phyloP scores from a whole-genome alignment of 331 rosid species.

The Cydonia oblonga region DNA sequence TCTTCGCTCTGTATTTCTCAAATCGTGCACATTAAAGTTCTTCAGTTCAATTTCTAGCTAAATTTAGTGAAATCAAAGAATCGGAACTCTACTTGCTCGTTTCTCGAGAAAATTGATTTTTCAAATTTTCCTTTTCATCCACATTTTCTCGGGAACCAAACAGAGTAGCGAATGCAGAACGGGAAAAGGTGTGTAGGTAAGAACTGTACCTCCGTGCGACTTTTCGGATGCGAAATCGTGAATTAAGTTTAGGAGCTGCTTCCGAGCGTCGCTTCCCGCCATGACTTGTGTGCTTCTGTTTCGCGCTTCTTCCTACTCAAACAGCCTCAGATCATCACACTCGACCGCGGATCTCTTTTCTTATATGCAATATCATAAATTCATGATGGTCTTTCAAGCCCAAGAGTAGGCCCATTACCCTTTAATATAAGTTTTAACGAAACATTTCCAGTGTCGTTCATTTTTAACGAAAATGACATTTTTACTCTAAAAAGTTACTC shows the following conservation, averaged over 20 bases:
- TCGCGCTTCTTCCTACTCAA: conserved; percentile 8
- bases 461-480: no score
- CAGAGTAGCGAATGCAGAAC: neutral
- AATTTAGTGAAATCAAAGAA: neutral
- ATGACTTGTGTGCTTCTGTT: conserved; percentile 9
- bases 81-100: neutral
- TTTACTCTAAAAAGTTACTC: no score
- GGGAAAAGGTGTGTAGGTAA: neutral
- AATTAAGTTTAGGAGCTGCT: conserved; percentile 47
- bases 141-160: conserved; percentile 18
- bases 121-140: neutral
- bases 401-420: neutral
- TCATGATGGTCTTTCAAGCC: neutral
- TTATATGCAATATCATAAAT: no score
- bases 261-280: conserved; percentile 55
- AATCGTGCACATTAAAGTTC: neutral
- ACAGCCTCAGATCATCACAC: neutral
- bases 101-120: neutral
- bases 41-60: neutral
- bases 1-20: conserved; percentile 49
- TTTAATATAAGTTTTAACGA: no score
- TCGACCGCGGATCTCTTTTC: neutral
- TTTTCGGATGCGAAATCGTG: conserved; percentile 52
- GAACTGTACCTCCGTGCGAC: conserved; percentile 52
- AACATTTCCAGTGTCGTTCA: no score